These are phyloP conservation scores for Mallotus japonicus DNA, from an alignment of 441 rosid species.

Conservation along the genomic window DNA sequence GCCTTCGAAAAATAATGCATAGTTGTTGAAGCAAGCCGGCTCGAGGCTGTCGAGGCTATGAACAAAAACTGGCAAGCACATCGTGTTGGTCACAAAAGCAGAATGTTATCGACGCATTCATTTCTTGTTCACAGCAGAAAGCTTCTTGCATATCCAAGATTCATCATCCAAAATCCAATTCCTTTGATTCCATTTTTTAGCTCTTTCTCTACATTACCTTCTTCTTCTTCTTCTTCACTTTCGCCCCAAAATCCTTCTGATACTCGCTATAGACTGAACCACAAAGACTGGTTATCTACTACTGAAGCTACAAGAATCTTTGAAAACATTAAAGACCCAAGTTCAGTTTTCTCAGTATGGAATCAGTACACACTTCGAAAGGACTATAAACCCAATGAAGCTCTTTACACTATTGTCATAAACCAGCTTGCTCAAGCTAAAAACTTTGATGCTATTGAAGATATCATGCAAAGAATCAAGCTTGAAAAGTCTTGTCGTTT, in stretches of 20 bases:
- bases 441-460: slow-evolving; percentile 66
- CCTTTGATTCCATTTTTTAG: slow-evolving; percentile 13
- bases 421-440: slow-evolving; percentile 53
- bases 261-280: slow-evolving; percentile 39
- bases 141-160: slow-evolving; percentile 2
- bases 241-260: background rate
- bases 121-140: slow-evolving; percentile 19
- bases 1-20: no score
- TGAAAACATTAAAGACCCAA: slow-evolving; percentile 48
- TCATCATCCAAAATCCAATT: background rate
- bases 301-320: slow-evolving; percentile 58
- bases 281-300: slow-evolving; percentile 81
- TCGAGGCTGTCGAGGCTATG: no score
- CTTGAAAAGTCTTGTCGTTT: slow-evolving; percentile 45
- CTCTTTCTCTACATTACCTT: slow-evolving; percentile 20
- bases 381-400: slow-evolving; percentile 73
- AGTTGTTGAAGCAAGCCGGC: no score
- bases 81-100: background rate
- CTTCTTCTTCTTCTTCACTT: background rate
- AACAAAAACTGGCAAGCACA: no score
- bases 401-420: slow-evolving; percentile 54
- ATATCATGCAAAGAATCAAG: slow-evolving; percentile 44
- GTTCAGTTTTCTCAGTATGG: slow-evolving; percentile 44
- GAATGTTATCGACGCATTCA: slow-evolving; percentile 34
- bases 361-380: slow-evolving; percentile 55